Base-by-base conservation (phyloP, 1,139 yeast genomes). In the Hemisphaericaspora xylofermentans region DNA sequence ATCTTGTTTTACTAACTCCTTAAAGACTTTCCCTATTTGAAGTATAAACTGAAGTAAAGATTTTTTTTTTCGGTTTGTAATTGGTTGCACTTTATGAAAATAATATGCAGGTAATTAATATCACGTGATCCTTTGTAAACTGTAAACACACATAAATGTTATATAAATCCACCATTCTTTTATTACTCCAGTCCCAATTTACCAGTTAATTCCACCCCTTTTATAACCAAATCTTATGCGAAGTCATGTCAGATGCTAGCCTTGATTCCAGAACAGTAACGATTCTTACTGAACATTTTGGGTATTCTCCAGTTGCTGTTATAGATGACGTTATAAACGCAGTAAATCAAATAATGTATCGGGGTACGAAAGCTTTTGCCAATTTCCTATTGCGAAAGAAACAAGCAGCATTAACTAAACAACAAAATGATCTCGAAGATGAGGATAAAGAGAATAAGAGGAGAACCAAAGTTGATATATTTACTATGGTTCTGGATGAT, bases 321-420 rank as follows among this genome's bases (percentile, higher is more conserved):
- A 77, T 91, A 6, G 97, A 91, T 56, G 96, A 89, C 56, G 84
- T 91, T 15, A 88, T 91, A 54, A 89, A 89, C 61, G 88, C 91
- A 1, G 95, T 88, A 19, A 89, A 91, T 54, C 89, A 82, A 43
- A 79, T 88, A 28, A 76, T 89, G 78, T 87, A 87, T 63, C 83
- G 84, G 52, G 87, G 96, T 53, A 84, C 93, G 0, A 78, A 77
- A 40, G 95, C 89, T 2, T 75, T 89, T 67, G 95, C 88, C 57
- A 73, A 74, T 35, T 85, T 83, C 51, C 63, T 89, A 21, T 18
- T 6, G 7, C 26, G 33, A 12, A 24, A 27, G 19, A 36, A 29
- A 29, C 10, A 14, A 2, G 29, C 24, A 25, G 39, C 39, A 7
- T 29, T 36, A 13, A 17, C 26, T 15, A 53, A 56, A 36, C 75